Evolutionary conservation across 441 rosid species (phyloP).

Genomic region (Populus trichocarpa): DNA sequence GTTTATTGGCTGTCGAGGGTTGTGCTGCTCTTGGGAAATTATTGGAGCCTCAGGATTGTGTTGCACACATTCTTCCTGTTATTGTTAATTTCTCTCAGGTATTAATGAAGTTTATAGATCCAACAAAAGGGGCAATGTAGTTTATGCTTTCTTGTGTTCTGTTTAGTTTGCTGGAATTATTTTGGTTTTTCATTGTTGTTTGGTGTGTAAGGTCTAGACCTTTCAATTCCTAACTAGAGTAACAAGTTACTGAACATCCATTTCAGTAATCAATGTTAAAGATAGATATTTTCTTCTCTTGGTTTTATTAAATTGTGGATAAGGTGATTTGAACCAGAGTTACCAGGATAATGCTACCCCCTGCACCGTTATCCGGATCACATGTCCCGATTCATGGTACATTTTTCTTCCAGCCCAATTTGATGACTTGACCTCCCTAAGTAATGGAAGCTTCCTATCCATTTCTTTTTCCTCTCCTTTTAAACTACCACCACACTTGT

Average conservation of each 20-base stretch:
- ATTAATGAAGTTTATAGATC: conserved; percentile 2
- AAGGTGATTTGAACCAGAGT: background rate
- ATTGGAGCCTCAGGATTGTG: conserved; percentile 84
- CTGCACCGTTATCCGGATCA: background rate
- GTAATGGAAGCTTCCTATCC: background rate
- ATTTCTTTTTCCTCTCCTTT: background rate
- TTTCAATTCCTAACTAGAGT: background rate
- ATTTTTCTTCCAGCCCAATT: background rate
- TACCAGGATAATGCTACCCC: background rate
- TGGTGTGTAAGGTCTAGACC: background rate
- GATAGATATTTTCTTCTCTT: background rate
- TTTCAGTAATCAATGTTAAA: background rate
- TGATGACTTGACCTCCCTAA: background rate
- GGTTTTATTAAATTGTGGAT: background rate
- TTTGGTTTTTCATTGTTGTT: background rate
- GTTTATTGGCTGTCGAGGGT: conserved; percentile 92
- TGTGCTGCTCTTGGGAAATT: conserved; percentile 91
- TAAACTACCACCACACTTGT: background rate
- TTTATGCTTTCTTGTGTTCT: background rate
- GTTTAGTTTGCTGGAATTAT: background rate
- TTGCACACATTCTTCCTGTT: conserved; percentile 78
- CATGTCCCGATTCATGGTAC: background rate
- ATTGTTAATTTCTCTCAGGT: conserved; percentile 94
- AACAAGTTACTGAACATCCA: background rate
- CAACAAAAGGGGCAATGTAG: background rate